Conservation (phyloP, 139 green algal species). For the Micromonas commoda region DNA sequence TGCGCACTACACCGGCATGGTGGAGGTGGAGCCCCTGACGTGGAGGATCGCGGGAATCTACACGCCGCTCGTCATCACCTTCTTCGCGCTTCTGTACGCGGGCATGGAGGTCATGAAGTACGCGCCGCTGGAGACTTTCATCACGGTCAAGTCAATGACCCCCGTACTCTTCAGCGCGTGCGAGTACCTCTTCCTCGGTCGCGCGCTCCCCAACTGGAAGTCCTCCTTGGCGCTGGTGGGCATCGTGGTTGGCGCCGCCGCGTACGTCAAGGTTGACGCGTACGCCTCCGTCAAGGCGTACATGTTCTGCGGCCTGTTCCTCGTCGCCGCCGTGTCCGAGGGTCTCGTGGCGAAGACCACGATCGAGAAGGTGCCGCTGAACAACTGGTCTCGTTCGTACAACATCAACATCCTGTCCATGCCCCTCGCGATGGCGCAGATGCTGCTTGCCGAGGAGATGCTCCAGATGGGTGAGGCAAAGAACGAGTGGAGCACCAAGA, state of each 20-base stretch:
- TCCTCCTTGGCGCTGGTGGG: background rate
- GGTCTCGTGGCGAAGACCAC: slow-evolving; percentile 6
- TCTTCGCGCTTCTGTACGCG: slow-evolving; percentile 8
- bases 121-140: slow-evolving; percentile 14
- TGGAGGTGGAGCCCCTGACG: background rate
- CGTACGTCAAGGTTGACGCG: slow-evolving; percentile 3
- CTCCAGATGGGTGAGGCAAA: background rate
- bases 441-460: background rate
- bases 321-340: background rate
- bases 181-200: slow-evolving; percentile 12
- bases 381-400: slow-evolving; percentile 10
- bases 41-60: background rate
- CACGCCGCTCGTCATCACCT: background rate
- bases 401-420: slow-evolving; percentile 4
- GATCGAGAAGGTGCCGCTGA: slow-evolving; percentile 7
- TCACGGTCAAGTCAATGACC: slow-evolving; percentile 7
- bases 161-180: background rate
- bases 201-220: background rate
- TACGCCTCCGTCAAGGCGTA: background rate
- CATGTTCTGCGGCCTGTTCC: background rate
- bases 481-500: background rate
- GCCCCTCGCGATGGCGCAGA: background rate
- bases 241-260: background rate
- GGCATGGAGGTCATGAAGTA: slow-evolving; percentile 16
- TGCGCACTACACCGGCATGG: background rate